Conservation (phyloP, 2,329 filamentous ascomycete genomes). For the Coniochaeta sp. region DNA sequence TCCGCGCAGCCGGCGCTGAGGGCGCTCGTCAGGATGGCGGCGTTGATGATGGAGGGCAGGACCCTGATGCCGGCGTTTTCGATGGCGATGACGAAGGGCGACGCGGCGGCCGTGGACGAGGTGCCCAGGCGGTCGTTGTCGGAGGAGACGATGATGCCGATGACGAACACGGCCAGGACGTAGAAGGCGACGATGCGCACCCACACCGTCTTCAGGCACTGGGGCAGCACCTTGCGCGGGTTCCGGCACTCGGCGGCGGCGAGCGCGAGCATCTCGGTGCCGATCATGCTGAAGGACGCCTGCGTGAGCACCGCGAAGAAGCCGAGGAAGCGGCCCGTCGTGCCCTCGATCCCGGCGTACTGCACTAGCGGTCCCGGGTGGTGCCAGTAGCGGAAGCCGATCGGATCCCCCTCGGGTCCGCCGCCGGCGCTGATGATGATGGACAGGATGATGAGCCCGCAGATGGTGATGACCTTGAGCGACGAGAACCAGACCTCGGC, state of each 20-base stretch:
- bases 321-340: conserved; percentile 36
- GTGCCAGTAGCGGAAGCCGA: conserved; percentile 44
- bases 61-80: conserved; percentile 54
- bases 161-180: conserved; percentile 52
- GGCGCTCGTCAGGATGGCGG: conserved; percentile 58
- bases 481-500: conserved; percentile 44
- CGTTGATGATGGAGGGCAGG: conserved; percentile 62
- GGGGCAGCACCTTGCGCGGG: conserved; percentile 59
- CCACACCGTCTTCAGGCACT: conserved; percentile 54
- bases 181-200: conserved; percentile 59
- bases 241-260: conserved; percentile 59
- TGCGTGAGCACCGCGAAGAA: conserved; percentile 50
- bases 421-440: conserved; percentile 32
- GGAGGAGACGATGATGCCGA: conserved; percentile 57
- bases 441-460: conserved; percentile 24
- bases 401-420: conserved; percentile 38
- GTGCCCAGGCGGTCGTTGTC: conserved; percentile 52
- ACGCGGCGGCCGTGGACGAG: conserved; percentile 52
- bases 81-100: conserved; percentile 62
- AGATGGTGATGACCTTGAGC: conserved; percentile 23
- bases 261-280: conserved; percentile 52
- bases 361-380: conserved; percentile 24
- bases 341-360: conserved; percentile 26
- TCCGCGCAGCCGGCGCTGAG: conserved; percentile 56
- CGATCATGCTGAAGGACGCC: conserved; percentile 56